These are phyloP conservation scores for Conringia planisiliqua DNA, from an alignment of 345 rosid genomes.

Conservation along the genomic window DNA sequence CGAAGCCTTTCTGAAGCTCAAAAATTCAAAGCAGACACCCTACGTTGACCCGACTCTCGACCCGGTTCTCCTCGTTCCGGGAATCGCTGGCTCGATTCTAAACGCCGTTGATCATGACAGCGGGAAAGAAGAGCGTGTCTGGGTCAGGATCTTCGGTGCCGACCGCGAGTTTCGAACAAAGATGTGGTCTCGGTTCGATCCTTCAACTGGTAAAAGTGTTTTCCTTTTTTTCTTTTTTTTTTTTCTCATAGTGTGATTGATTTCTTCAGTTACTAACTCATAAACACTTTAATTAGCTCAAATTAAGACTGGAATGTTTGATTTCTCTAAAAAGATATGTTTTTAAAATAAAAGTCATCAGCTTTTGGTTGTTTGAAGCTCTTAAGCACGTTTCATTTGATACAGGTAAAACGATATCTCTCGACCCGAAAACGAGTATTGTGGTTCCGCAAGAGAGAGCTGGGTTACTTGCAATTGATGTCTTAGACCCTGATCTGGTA, in stretches of 20 bases:
- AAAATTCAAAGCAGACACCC: conserved; percentile 48
- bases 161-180: conserved; percentile 71
- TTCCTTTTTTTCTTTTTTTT: background rate
- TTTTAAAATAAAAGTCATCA: background rate
- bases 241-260: background rate
- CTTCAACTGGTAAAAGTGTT: conserved; percentile 57
- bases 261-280: background rate
- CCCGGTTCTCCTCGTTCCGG: conserved; percentile 89
- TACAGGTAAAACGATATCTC: conserved; percentile 72
- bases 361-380: conserved; percentile 7
- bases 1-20: conserved; percentile 64
- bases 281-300: background rate
- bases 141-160: conserved; percentile 85
- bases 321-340: background rate
- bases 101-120: conserved; percentile 62
- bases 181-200: conserved; percentile 93
- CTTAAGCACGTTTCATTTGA: background rate
- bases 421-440: conserved; percentile 61
- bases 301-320: background rate
- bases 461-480: conserved; percentile 82
- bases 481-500: conserved; percentile 96
- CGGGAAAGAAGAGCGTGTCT: conserved; percentile 68
- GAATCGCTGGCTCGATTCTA: conserved; percentile 83
- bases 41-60: conserved; percentile 75
- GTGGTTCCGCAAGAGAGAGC: conserved; percentile 87